A percentile compares a stretch with the other conserved stretches of the same genome.
Evolutionary conservation across 2,329 filamentous ascomycete genomes (phyloP).

Genomic region (Pseudopithomyces maydicus): DNA sequence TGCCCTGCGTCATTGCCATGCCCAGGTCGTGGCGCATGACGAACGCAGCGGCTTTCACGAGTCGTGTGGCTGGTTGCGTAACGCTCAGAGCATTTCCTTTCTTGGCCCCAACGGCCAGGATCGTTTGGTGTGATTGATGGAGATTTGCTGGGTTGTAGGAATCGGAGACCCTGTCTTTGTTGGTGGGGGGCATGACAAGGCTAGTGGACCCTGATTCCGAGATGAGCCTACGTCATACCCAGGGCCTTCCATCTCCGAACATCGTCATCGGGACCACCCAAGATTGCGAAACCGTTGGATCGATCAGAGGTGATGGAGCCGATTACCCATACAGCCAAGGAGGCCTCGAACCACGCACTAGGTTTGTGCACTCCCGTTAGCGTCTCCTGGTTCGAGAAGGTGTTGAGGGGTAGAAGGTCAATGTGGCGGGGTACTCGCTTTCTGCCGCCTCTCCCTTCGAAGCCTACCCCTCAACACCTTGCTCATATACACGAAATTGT

Average conservation of each 20-base stretch:
- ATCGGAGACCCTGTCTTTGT: neutral
- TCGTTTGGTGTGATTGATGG: neutral
- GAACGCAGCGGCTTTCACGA: neutral
- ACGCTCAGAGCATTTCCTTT: slow-evolving; percentile 1
- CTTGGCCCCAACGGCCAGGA: neutral
- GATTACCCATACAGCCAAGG: neutral
- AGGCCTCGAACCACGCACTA: neutral
- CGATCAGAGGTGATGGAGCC: neutral
- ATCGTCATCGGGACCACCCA: slow-evolving; percentile 1
- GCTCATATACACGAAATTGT: neutral
- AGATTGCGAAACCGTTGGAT: neutral
- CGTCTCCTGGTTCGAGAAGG: no score
- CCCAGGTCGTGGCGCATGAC: slow-evolving; percentile 8
- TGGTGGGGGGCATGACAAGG: slow-evolving; percentile 7
- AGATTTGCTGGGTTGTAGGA: neutral
- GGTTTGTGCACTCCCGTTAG: neutral
- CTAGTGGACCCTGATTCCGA: slow-evolving; percentile 10
- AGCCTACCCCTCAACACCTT: neutral
- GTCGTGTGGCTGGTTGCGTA: neutral
- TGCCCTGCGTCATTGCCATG: slow-evolving; percentile 8
- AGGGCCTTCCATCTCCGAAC: slow-evolving; percentile 6
- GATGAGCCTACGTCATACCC: slow-evolving; percentile 6
- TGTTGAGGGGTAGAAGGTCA: neutral
- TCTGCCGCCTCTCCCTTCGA: neutral
- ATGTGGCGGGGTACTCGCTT: neutral